Conservation (phyloP, 257 asterid genomes). For the Sherardia arvensis region DNA sequence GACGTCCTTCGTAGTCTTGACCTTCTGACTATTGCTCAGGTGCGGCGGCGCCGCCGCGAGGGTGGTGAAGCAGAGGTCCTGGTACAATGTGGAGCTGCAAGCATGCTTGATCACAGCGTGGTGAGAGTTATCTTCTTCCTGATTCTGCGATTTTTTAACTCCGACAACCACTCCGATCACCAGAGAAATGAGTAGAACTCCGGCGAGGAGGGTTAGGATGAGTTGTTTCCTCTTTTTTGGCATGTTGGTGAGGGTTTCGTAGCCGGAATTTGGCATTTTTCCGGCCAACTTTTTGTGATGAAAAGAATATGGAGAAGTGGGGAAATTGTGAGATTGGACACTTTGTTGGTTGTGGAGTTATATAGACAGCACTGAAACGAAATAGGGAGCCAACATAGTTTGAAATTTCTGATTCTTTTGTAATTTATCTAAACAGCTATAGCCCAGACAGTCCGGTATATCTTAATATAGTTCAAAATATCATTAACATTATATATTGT, state of each 20-base stretch:
- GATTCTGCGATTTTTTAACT: neutral
- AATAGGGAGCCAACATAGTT: neutral
- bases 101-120: constrained; percentile 43
- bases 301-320: neutral
- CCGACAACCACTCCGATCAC: constrained; percentile 12
- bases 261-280: constrained; percentile 14
- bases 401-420: neutral
- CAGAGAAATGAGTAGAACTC: constrained; percentile 5
- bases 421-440: too few relatives aligned
- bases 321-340: neutral
- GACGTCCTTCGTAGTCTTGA: constrained; percentile 38
- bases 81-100: constrained; percentile 58
- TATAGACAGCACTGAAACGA: neutral
- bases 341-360: neutral
- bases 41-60: constrained; percentile 12
- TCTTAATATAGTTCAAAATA: too few relatives aligned
- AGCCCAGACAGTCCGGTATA: too few relatives aligned
- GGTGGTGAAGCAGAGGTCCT: constrained; percentile 54
- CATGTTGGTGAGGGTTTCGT: neutral
- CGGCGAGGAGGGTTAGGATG: constrained; percentile 10
- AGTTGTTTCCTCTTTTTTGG: constrained; percentile 5
- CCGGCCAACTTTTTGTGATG: constrained; percentile 2
- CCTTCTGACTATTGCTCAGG: constrained; percentile 10
- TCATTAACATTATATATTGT: too few relatives aligned
- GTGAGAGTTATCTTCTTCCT: neutral